A percentile compares a stretch with the other conserved stretches of the same genome.
Evolutionary conservation across 2,329 filamentous ascomycete genomes (phyloP).

Genomic region (Sporothrix mexicana): DNA sequence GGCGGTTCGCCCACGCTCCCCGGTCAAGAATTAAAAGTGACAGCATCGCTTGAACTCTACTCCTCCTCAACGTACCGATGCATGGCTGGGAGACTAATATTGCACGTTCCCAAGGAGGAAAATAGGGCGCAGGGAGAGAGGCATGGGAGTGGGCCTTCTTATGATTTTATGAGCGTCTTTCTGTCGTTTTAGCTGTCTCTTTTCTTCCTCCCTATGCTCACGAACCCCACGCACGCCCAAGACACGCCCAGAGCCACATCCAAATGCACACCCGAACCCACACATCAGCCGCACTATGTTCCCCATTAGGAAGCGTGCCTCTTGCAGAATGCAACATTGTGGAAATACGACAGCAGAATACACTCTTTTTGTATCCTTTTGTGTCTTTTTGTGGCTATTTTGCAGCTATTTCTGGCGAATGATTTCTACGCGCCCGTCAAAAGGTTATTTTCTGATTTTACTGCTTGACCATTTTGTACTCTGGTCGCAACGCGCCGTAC

Average conservation of each 20-base stretch:
- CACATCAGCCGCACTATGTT: neutral
- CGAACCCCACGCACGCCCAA: neutral
- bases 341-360: neutral
- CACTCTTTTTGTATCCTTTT: neutral
- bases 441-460: no score
- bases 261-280: no score
- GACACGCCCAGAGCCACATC: no score
- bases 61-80: no score
- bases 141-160: neutral
- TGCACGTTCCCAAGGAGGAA: neutral
- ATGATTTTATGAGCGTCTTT: neutral
- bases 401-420: no score
- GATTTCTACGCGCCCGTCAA: no score
- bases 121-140: conserved; percentile 7
- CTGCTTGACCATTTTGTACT: no score
- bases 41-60: neutral
- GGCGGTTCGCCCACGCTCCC: neutral
- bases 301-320: neutral
- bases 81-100: conserved; percentile 1
- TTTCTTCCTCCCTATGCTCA: neutral
- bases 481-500: no score
- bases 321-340: neutral
- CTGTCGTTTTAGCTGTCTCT: neutral
- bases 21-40: neutral
- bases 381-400: neutral